Percentiles rank a stretch among this genome's conserved stretches.
These are phyloP conservation scores for Hyphopichia wangnamkhiaoensis DNA, from an alignment of 1,139 yeast genomes.

Conservation along the genomic window DNA sequence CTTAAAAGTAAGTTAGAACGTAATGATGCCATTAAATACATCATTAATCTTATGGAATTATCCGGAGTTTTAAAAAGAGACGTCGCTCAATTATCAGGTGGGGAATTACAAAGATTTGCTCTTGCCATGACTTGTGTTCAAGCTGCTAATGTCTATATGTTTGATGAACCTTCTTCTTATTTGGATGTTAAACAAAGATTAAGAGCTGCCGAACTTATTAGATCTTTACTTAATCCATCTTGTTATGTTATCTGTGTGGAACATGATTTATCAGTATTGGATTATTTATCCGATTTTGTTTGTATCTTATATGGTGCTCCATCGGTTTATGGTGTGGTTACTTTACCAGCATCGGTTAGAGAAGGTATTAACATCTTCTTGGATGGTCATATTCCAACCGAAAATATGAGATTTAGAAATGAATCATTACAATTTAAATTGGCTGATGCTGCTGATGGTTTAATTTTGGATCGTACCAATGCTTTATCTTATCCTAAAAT, in stretches of 20 bases:
- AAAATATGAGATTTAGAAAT: slow-evolving; percentile 93
- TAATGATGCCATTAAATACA: slow-evolving; percentile 56
- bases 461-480: slow-evolving; percentile 76
- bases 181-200: slow-evolving; percentile 98
- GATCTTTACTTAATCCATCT: slow-evolving; percentile 75
- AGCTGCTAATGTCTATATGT: slow-evolving; percentile 94
- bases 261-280: slow-evolving; percentile 96
- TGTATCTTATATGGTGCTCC: slow-evolving; percentile 98
- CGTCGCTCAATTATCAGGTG: slow-evolving; percentile 89
- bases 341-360: slow-evolving; percentile 92
- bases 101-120: slow-evolving; percentile 97
- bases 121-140: slow-evolving; percentile 97
- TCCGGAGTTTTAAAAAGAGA: slow-evolving; percentile 78
- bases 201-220: slow-evolving; percentile 92
- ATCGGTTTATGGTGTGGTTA: slow-evolving; percentile 97
- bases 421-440: slow-evolving; percentile 93
- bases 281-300: slow-evolving; percentile 91
- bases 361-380: slow-evolving; percentile 98
- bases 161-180: slow-evolving; percentile 98
- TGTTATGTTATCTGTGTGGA: slow-evolving; percentile 92
- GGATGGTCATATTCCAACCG: slow-evolving; percentile 97
- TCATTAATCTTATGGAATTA: slow-evolving; percentile 72
- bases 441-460: slow-evolving; percentile 85
- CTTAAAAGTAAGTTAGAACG: slow-evolving; percentile 75
- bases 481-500: slow-evolving; percentile 77